Conservation (phyloP, 108 stramenopile species). For the Hondaea fermentalgiana region DNA sequence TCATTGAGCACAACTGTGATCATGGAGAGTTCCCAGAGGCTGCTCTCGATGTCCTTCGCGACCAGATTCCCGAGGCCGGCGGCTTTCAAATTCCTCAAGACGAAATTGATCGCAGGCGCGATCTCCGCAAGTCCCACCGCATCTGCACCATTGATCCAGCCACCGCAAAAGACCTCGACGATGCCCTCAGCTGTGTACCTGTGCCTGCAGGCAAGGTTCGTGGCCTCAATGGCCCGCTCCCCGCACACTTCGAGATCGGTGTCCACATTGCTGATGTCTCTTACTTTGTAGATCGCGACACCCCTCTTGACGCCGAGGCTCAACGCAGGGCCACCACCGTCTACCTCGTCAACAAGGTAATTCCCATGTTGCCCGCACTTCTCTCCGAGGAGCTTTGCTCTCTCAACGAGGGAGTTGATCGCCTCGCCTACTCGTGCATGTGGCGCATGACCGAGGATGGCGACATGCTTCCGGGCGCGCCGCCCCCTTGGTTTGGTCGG, state of each 20-base stretch:
- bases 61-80: conserved; percentile 60
- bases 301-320: conserved; percentile 82
- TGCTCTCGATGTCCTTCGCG: conserved; percentile 53
- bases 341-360: conserved; percentile 80
- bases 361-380: conserved; percentile 81
- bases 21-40: conserved; percentile 73
- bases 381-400: conserved; percentile 86
- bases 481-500: conserved; percentile 78
- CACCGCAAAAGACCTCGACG: conserved; percentile 87
- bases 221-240: conserved; percentile 52
- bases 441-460: conserved; percentile 87
- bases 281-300: conserved; percentile 67
- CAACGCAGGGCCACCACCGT: conserved; percentile 76
- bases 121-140: conserved; percentile 25
- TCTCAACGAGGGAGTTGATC: conserved; percentile 84
- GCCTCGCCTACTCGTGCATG: conserved; percentile 83
- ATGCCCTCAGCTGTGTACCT: conserved; percentile 63
- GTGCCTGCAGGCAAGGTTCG: not conserved
- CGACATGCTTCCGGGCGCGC: conserved; percentile 28
- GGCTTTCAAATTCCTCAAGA: conserved; percentile 36
- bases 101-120: not conserved
- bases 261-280: conserved; percentile 98
- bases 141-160: conserved; percentile 81
- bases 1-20: conserved; percentile 66
- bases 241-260: conserved; percentile 61